Conservation (phyloP, 176 grass and related monocot species). For the Ensete glaucum region DNA sequence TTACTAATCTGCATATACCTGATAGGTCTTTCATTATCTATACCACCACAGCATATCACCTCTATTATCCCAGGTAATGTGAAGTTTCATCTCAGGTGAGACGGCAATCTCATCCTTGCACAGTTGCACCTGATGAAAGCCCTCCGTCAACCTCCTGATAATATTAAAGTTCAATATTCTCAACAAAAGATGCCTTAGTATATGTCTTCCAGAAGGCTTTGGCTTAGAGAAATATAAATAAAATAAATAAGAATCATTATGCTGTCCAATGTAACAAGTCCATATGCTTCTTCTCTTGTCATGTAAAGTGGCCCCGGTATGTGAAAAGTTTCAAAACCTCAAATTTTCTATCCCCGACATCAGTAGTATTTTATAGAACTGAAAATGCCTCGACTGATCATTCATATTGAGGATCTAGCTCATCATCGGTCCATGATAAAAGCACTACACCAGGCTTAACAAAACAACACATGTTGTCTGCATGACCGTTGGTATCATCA, state of each 20-base stretch:
- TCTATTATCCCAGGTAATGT: no score
- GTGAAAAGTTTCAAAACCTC: constrained; percentile 71
- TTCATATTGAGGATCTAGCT: constrained; percentile 58
- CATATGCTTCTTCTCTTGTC: constrained; percentile 61
- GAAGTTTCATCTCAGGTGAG: no score
- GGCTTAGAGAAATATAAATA: not conserved
- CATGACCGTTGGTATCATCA: constrained; percentile 81
- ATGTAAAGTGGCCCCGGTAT: constrained; percentile 76
- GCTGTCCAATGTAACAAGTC: constrained; percentile 38
- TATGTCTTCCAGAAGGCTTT: not conserved
- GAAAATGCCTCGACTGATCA: constrained; percentile 64
- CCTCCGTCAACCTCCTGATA: no score
- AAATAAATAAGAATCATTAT: not conserved
- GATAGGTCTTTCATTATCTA: no score
- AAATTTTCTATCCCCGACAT: constrained; percentile 47
- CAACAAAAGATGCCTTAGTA: not conserved
- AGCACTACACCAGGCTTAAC: constrained; percentile 62
- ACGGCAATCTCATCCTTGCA: no score
- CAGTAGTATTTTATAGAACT: constrained; percentile 31
- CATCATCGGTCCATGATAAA: constrained; percentile 69
- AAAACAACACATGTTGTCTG: constrained; percentile 85
- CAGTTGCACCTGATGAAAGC: no score
- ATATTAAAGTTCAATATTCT: no score
- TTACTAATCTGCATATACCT: no score
- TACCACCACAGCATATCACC: no score